Percentiles rank a stretch among this genome's conserved stretches.
phyloP scores from a whole-genome alignment of 2,329 filamentous ascomycete species.

The Phaeosphaeriaceae sp. region DNA sequence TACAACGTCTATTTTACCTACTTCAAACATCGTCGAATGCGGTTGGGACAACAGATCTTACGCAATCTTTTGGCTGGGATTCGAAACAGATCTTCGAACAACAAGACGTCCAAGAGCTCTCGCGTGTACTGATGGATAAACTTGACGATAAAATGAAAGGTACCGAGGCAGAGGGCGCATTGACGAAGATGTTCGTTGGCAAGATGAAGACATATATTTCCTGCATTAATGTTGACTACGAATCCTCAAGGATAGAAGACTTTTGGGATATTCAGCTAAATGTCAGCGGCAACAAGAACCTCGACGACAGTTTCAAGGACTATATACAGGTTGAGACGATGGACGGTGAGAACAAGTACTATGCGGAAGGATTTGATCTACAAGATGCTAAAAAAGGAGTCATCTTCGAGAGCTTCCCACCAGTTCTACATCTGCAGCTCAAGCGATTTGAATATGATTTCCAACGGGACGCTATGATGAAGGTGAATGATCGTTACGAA shows the following conservation, averaged over 20 bases:
- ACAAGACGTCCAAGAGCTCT: constrained; percentile 97
- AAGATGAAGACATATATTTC: constrained; percentile 99
- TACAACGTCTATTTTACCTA: constrained; percentile 94
- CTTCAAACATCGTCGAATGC: constrained; percentile 84
- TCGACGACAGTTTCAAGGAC: constrained; percentile 93
- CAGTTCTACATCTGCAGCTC: constrained; percentile 91
- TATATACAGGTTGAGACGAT: constrained; percentile 97
- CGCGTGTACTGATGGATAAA: constrained; percentile 94
- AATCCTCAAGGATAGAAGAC: constrained; percentile 93
- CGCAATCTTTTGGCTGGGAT: constrained; percentile 97
- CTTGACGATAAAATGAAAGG: constrained; percentile 99
- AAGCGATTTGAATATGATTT: constrained; percentile 99
- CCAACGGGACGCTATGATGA: constrained; percentile 96
- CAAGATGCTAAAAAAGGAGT: constrained; percentile 98
- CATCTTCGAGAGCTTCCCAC: constrained; percentile 94
- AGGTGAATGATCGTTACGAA: constrained; percentile 92
- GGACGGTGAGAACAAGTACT: constrained; percentile 98
- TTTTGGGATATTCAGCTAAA: constrained; percentile 99
- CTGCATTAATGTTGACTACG: constrained; percentile 97
- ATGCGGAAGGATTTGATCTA: constrained; percentile 86
- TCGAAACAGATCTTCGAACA: constrained; percentile 98
- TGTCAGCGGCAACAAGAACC: constrained; percentile 88
- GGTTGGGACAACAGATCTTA: constrained; percentile 90
- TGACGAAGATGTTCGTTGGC: constrained; percentile 91
- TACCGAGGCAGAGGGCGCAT: constrained; percentile 84